Base-by-base conservation (phyloP, 108 stramenopile species). In the Nitzschia sp. region DNA sequence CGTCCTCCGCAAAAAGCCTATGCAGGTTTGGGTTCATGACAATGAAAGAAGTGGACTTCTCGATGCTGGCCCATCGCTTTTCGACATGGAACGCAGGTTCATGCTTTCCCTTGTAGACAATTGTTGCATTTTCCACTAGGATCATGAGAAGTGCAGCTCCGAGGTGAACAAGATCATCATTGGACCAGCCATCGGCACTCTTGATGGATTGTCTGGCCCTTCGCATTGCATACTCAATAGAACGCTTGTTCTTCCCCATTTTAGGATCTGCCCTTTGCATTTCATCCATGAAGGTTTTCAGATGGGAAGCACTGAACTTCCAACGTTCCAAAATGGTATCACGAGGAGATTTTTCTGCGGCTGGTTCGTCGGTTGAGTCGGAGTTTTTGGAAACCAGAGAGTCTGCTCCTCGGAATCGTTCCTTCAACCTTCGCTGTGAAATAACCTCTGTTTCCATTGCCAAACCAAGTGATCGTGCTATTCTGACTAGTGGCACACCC, bases 371-470 rank as follows among this genome's bases (percentile, higher is more conserved):
- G 7, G 58, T 7, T n/a, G 40, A 17, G 20, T 65, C 53, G n/a
- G 62, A 71, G 52, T 68, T 60, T 21, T 78, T 74, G 7, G 53
- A 46, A 14, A 39, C 57, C 29, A 51, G n/a, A 57, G 43, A 48
- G 22, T 39, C 57, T 21, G 55, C 51, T 8, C 60, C 50, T 25
- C 57, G 57, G 25, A 80, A 79, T 56, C 82, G 72, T 54, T 87
- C 71, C 25, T 82, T 63, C 46, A 92, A 53, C 10, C 89, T 55
- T 52, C 85, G 79, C 21, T 89, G 82, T 7, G 96, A 79, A 42
- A 94, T 78, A 14, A 94, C 85, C 65, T 98, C 97, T 24, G 84
- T 79, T 62, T 92, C 86, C 14, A 98, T 57, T 2, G 88, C 76
- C n/a, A 78, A 44, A 6, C 91, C 95, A 59, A 97, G 76, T 9